A percentile compares a stretch with the other conserved stretches of the same genome.
phyloP scores from a whole-genome alignment of 1,284 basidiomycete genomes.

The Hymenochaete sp. region DNA sequence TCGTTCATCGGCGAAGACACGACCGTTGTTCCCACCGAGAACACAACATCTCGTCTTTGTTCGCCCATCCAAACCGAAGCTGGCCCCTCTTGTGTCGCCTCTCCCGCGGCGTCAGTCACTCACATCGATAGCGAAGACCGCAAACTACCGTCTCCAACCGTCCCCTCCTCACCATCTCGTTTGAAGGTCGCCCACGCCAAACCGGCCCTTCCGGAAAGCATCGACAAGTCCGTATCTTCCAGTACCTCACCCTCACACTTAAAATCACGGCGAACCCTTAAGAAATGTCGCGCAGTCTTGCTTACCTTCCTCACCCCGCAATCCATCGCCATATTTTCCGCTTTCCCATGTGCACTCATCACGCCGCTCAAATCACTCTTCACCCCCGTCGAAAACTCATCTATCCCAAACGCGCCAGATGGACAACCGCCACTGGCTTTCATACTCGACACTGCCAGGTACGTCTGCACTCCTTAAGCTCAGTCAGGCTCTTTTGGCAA shows the following conservation, averaged over 20 bases:
- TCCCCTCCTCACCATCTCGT: too few relatives aligned
- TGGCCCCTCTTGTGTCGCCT: slow-evolving; percentile 24
- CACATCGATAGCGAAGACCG: slow-evolving; percentile 9
- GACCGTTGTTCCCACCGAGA: slow-evolving; percentile 21
- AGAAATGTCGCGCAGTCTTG: too few relatives aligned
- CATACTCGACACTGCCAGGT: slow-evolving; percentile 40
- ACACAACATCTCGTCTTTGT: slow-evolving; percentile 23
- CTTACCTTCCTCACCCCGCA: slow-evolving; percentile 35
- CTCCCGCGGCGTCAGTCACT: slow-evolving; percentile 22
- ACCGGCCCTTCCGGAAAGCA: too few relatives aligned
- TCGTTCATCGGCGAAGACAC: slow-evolving; percentile 25
- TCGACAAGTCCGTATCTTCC: too few relatives aligned
- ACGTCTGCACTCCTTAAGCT: neutral
- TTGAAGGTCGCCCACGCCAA: too few relatives aligned
- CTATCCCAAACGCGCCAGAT: slow-evolving; percentile 61
- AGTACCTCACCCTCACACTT: too few relatives aligned
- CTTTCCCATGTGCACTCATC: slow-evolving; percentile 59
- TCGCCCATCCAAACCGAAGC: slow-evolving; percentile 24
- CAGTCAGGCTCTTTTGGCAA: neutral
- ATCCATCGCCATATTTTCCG: slow-evolving; percentile 54
- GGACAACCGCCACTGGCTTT: slow-evolving; percentile 68
- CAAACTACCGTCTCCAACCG: too few relatives aligned
- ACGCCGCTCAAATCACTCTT: slow-evolving; percentile 68
- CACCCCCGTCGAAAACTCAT: slow-evolving; percentile 38
- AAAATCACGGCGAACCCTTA: too few relatives aligned